Evolutionary conservation across 371 early-diverging fungal species (phyloP), one percentile per base, ranked within the genome.

Genomic region (Apophysomyces trapeziformis): DNA sequence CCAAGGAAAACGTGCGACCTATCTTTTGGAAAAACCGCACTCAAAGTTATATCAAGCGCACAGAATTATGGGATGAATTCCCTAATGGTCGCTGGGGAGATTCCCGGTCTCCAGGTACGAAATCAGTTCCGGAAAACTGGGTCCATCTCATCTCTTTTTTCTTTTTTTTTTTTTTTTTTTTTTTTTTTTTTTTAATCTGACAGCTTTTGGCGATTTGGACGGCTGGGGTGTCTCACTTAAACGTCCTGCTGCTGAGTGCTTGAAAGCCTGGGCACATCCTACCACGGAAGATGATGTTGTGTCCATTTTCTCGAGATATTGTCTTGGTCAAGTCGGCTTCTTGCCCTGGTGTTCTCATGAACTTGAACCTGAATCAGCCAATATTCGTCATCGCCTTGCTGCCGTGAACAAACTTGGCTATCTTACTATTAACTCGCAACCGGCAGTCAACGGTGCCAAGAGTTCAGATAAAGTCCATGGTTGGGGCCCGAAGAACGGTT

Each of bases 51-150:
- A 90, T 97, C 66, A 78, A 88, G 60, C 92, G 97, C 61, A 99
- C 99, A 4, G 95, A 95, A 69, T 80, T 89, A 21, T 98, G 99
- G 99, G 98, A 99, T 80, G 98, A 97, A 70, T 99, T 95, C 73
- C 98, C 97, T 21, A 99, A 99, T 75, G 99, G 99, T 43, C 91
- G 99, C 57, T 99, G 98, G 99, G 98, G 98, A 43, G 97, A 97
- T 71, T 89, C 96, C 18, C 86, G 97, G 13, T 97, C 97, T 7
- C 91, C 93, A 38, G 82, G 69, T 68, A 66, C 7, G 64, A 38
- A 32, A 7, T 39, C 45, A 46, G 11, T n/a, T 11, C 7, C 16
- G 32, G 12, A 26, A 44, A 18, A 21, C 11, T 11, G 26, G 35
- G 32, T 26, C 32, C 32, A 26, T 26, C 32, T 38, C 43, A 35